Evolutionary conservation across 352 stramenopile species (phyloP).

Genomic region (Elongisporangium prolatum): DNA sequence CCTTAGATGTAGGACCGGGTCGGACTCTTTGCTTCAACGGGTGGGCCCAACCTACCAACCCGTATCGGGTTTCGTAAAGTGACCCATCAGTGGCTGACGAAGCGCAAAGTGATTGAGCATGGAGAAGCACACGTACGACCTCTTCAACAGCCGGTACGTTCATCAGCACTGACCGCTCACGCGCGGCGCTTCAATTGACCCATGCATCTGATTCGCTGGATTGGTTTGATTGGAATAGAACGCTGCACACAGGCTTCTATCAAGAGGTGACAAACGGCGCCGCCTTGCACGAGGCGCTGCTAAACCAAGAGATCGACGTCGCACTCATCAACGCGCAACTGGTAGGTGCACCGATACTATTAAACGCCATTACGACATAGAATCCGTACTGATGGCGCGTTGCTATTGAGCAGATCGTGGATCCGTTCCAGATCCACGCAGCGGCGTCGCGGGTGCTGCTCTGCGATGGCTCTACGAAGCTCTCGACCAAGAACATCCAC

Average conservation of each 20-base stretch:
- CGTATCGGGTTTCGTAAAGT: too few relatives aligned
- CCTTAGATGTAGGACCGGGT: too few relatives aligned
- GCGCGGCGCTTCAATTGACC: background rate
- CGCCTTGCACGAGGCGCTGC: slow-evolving; percentile 45
- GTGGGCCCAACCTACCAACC: too few relatives aligned
- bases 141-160: slow-evolving; percentile 56
- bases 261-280: slow-evolving; percentile 67
- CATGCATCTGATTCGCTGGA: background rate
- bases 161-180: background rate
- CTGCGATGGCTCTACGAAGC: slow-evolving; percentile 43
- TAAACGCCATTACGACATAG: slow-evolving; percentile 4
- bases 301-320: slow-evolving; percentile 62
- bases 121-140: slow-evolving; percentile 57
- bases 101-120: slow-evolving; percentile 20
- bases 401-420: slow-evolving; percentile 40
- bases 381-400: background rate
- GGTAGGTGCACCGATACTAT: slow-evolving; percentile 19
- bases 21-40: too few relatives aligned
- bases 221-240: slow-evolving; percentile 19
- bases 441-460: slow-evolving; percentile 65
- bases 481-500: slow-evolving; percentile 78
- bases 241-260: slow-evolving; percentile 70
- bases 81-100: background rate
- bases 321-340: slow-evolving; percentile 72
- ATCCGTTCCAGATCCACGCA: slow-evolving; percentile 72